Base-by-base conservation (phyloP, 805 yeast genomes). In the Sporopachydermia lactativora region DNA sequence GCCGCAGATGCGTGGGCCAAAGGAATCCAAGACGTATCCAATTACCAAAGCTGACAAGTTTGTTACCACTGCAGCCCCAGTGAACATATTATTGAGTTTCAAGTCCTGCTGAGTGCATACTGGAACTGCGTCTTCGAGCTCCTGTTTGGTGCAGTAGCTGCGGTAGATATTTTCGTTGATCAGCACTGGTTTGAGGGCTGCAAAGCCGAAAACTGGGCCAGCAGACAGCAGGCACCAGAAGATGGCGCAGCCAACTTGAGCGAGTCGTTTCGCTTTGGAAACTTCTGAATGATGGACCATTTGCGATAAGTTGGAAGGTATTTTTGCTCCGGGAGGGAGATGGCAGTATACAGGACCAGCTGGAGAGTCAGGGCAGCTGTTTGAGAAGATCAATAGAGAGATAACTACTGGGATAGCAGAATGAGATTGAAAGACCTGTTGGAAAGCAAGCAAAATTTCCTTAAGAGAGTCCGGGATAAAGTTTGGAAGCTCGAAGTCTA, bases 191-290 rank as follows among this genome's bases (percentile, higher is more conserved):
- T 89, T 89, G 41, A 88, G 63, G 3, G 97, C 96, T 17, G 96
- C 96, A 63, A 88, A 88, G 3, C 97, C 97, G 66, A 88, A 88
- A 11, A 88, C 77, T 1, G 94, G 85, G 4, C 96, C 97, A 0
- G 95, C 96, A 1, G 95, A 85, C 34, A 84, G 65, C 11, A 88
- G 61, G 61, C 96, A 89, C 95, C 95, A 88, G 0, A 67, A 41
- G 15, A 84, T 71, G 18, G 96, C 89, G 59, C 95, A 82, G 2
- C 53, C 38, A 6, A 82, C 70, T 55, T 85, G 94, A 2, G 66
- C 42, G 5, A 66, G 40, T 46, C 75, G 58, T 6, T 47, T 43
- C 8, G 44, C 34, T 14, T 14, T 36, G n/a, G 31, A 24, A 24
- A 24, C 31, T 24, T 24, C 31, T 8, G 31, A 24, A 24, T 24